Evolutionary conservation across 106 monocot genomes (phyloP), one percentile per base, ranked within the genome.

Genomic region (Dendrobium nobile): DNA sequence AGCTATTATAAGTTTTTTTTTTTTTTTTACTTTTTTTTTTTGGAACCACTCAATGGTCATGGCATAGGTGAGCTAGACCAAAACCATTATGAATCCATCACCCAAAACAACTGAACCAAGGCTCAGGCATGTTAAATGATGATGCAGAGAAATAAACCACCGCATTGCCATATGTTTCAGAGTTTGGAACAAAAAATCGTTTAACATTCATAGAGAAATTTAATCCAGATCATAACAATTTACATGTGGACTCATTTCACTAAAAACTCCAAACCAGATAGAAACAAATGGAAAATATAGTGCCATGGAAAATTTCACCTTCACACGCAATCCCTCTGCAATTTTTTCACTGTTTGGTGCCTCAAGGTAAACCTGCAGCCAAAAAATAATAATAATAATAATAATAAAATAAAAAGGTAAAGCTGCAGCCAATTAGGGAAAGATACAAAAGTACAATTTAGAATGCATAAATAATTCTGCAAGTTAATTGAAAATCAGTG

Each of bases 301-400:
- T 41, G 45, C 41, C 78, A 17, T 22, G 61, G 61, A 7, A n/a
- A 83, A 19, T 9, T 19, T 79, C 67, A 94, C 94, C 91, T 94
- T 89, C 44, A 86, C 74, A 28, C 85, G 85, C 73, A 91, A 83
- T 67, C 83, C 91, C 47, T 90, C 80, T 7, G 94, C 91, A 76
- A 89, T 75, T 43, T 79, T 88, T 80, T 89, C 89, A 72, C 91
- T 59, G 68, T 91, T 84, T 20, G 94, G 89, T 22, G 85, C 83
- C 78, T 94, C 94, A 78, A 94, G 43, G 79, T 94, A 94, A 80
- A 91, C 91, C 94, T 94, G 85, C 77, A 83, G 18, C 1, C 42
- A 78, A 61, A 27, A 27, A 27, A 27, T 0, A 27, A 0, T 27
- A 27, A 27, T 0, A 27, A 27, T 0, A 27, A 27, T 27, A 27